phyloP scores from a whole-genome alignment of 2,329 filamentous ascomycete species.

The Claviceps lovelessii region DNA sequence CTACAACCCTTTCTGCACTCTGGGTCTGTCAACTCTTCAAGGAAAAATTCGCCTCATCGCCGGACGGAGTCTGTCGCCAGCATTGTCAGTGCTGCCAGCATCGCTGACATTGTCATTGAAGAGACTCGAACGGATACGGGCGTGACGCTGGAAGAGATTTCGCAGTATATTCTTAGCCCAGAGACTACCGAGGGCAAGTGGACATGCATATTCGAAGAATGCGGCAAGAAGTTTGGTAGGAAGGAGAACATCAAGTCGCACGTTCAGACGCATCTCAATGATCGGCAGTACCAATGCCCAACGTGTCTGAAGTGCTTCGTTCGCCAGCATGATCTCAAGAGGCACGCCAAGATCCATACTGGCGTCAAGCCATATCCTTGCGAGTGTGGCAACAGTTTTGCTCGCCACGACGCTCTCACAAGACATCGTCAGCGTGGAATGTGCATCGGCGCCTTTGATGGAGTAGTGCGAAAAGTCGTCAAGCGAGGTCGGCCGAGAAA shows the following conservation, averaged over 20 bases:
- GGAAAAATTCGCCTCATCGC: constrained; percentile 27
- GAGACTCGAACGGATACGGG: constrained; percentile 63
- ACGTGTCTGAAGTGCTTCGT: constrained; percentile 93
- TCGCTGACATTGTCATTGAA: constrained; percentile 48
- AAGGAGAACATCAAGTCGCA: constrained; percentile 99
- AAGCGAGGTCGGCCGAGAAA: constrained; percentile 52
- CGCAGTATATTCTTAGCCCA: constrained; percentile 57
- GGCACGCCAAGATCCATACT: constrained; percentile 93
- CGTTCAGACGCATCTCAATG: constrained; percentile 93
- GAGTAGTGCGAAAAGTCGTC: constrained; percentile 45
- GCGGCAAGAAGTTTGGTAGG: constrained; percentile 81
- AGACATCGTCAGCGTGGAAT: constrained; percentile 89
- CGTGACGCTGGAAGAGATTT: constrained; percentile 73
- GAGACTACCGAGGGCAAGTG: constrained; percentile 64
- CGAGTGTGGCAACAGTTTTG: constrained; percentile 87
- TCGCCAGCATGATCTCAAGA: constrained; percentile 89
- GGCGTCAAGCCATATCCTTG: constrained; percentile 92
- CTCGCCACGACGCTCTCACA: constrained; percentile 86
- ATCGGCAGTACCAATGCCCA: constrained; percentile 88
- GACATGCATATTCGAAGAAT: constrained; percentile 63
- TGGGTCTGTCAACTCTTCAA: constrained; percentile 8
- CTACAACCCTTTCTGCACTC: constrained; percentile 15
- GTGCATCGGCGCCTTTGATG: constrained; percentile 90
- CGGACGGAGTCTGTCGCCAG: constrained; percentile 47
- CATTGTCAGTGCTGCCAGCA: constrained; percentile 43